Base-by-base conservation (phyloP, 2,329 filamentous ascomycete genomes). In the Paraphaeosphaeria minitans region DNA sequence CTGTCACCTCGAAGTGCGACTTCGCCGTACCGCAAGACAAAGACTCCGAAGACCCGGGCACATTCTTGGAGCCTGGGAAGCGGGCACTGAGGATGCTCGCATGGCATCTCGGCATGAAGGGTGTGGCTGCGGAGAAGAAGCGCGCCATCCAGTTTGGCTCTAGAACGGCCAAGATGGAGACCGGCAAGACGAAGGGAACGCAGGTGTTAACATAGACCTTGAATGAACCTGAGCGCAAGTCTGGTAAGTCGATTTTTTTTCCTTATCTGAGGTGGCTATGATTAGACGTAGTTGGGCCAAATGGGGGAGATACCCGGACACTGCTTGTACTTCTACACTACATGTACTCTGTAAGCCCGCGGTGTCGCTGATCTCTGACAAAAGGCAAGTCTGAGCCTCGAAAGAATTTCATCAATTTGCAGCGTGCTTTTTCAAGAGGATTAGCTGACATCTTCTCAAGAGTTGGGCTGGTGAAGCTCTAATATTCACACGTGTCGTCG, bases 71-170 rank as follows among this genome's bases (percentile, higher is more conserved):
- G 65, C 84, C 91, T 0, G 92, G 88, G 16, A 99, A 99, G 78
- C 87, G 90, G 69, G 82, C 93, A 0, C 78, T 99, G 53, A 84
- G 95, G 22, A 81, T 96, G 22, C 78, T 97, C 22, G 92, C 93
- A 0, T 85, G 87, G 75, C 83, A 87, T 31, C 77, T 97, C 37
- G 90, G 89, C 3, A 88, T 98, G 85, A 75, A 75, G 2, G 79
- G 77, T 6, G 91, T 93, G 1, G 89, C 94, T 4, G 79, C 80
- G n/a, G 93, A 98, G 77, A 97, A 95, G 83, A 99, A 99, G 79
- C 84, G 93, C 71, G 94, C 94, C 19, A 90, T 93, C 13, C 73
- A 76, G 42, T 76, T 79, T 74, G 88, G 80, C 10, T 59, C 72
- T 13, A 69, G 73, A 12, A 75, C 72, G 7, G 73, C 73, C 2